phyloP scores from a whole-genome alignment of 257 asterid species.

The Datura wrightii region DNA sequence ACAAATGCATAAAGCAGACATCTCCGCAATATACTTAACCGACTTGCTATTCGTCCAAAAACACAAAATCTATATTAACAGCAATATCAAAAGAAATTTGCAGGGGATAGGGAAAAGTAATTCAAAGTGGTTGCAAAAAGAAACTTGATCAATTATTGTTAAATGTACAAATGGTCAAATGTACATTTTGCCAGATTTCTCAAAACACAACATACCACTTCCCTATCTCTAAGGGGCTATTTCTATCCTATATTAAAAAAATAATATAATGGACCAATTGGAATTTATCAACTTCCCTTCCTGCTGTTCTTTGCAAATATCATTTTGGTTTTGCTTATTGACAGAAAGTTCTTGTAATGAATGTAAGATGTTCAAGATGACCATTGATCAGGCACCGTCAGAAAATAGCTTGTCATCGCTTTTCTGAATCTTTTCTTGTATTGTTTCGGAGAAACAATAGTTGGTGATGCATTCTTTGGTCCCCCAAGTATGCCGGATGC shows the following conservation, averaged over 20 bases:
- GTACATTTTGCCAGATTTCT: conserved; percentile 6
- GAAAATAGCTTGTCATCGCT: conserved; percentile 91
- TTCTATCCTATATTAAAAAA: background rate
- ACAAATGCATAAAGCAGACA: background rate
- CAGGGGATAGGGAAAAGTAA: background rate
- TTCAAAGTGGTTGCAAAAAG: background rate
- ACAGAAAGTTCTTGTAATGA: conserved; percentile 24
- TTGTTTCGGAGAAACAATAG: conserved; percentile 83
- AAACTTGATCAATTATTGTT: background rate
- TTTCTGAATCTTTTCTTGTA: conserved; percentile 97
- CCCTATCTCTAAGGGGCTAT: background rate
- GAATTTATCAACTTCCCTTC: conserved; percentile 17
- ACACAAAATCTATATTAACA: background rate
- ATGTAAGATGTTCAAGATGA: conserved; percentile 45
- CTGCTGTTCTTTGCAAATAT: conserved; percentile 34
- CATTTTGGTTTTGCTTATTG: conserved; percentile 24
- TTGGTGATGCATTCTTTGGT: conserved; percentile 87
- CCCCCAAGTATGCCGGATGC: conserved; percentile 95
- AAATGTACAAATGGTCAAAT: background rate
- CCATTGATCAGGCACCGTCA: conserved; percentile 93
- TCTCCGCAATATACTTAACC: background rate
- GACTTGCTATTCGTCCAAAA: background rate
- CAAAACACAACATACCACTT: background rate
- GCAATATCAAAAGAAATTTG: background rate
- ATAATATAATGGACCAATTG: conserved; percentile 18